Evolutionary conservation across 2,329 filamentous ascomycete genomes (phyloP), one percentile per base, ranked within the genome.

Genomic region (Colletotrichum plurivorum): DNA sequence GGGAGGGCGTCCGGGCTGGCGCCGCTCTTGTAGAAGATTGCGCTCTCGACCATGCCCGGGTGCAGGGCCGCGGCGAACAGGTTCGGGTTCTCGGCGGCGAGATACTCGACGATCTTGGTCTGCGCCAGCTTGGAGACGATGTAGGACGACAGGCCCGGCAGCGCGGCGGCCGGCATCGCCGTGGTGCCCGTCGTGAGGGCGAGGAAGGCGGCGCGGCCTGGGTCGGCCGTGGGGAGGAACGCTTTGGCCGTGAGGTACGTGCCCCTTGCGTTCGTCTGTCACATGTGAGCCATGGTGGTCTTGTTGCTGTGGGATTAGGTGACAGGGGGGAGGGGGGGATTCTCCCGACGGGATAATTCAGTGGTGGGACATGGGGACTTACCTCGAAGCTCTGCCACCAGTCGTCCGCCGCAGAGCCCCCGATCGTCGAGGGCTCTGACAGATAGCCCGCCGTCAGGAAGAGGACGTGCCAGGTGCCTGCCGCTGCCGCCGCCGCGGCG

Each of bases 211-310:
- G 66, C 66, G 22, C 70, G 69, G 13, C 65, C 15, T 46, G 71
- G 53, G 66, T 72, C 51, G 49, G 71, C 54, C 31, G 64, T 67
- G 16, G 85, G 84, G 13, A 89, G 77, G 71, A 89, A 87, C 2
- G 81, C 78, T 20, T 79, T 77, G 3, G 82, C 80, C 18, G 83
- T 73, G 15, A 86, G 78, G 49, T 85, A 84, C 0, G 80, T 75
- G 0, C 87, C 86, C 53, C 82, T 84, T 39, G 88, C 73, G 68
- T 88, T 89, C 63, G 87, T 82, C 54, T 60, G 45, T 41, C 55
- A 46, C n/a, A 52, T 56, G 62, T 60, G 51, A 65, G 55, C 46
- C 27, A 18, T 6, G 6, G 9, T 51, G 10, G 6, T 15, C 1
- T 9, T n/a, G 13, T 48, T 16, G 45, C 18, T 8, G 43, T 46